phyloP scores from a whole-genome alignment of 176 grass and related monocot genomes.

The Bonia amplexicaulis region DNA sequence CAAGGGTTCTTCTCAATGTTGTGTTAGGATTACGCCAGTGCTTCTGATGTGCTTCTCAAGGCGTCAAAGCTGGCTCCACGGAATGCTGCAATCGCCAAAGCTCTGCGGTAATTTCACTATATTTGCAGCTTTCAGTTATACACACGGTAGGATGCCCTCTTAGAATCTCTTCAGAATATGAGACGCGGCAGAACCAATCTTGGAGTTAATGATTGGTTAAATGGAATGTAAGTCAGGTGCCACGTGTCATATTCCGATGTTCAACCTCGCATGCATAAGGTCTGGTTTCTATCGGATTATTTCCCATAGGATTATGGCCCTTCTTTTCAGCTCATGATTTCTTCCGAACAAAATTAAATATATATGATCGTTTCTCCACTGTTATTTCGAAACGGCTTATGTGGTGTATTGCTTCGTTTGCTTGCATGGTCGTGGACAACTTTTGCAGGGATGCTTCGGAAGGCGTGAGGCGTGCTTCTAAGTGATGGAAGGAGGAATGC shows the following conservation, averaged over 20 bases:
- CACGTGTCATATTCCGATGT: no score
- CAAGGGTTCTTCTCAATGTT: background rate
- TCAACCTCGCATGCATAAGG: background rate
- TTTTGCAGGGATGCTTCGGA: background rate
- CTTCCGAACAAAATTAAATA: no score
- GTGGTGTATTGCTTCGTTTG: background rate
- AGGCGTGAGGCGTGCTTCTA: no score
- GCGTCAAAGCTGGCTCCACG: background rate
- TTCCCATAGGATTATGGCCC: background rate
- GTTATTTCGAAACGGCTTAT: no score
- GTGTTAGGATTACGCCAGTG: background rate
- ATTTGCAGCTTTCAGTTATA: background rate
- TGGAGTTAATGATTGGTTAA: no score
- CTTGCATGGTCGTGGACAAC: background rate
- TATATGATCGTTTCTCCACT: no score
- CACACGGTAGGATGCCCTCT: no score
- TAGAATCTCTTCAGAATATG: no score
- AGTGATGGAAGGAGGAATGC: background rate
- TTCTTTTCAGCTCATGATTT: no score
- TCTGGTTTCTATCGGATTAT: no score
- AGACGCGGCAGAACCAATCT: no score
- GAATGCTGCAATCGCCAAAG: background rate
- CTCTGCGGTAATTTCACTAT: background rate
- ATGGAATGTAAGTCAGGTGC: no score
- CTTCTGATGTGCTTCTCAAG: background rate